These are phyloP conservation scores for Cryptococcus hybrid DNA, from an alignment of 1,284 basidiomycete species.

Conservation along the genomic window DNA sequence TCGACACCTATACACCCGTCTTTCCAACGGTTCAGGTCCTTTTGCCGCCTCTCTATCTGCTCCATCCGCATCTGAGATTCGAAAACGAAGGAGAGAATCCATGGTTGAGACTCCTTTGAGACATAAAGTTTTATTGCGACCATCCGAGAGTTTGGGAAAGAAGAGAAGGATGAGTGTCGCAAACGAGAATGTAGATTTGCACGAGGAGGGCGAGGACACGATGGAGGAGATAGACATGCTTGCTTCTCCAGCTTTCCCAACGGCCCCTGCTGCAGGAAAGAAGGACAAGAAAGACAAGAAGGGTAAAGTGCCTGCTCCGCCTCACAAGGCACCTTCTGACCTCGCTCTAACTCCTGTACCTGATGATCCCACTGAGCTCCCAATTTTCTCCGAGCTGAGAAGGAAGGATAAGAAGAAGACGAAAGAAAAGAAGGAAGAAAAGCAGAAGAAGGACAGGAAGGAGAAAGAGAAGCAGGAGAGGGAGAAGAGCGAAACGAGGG, in stretches of 20 bases:
- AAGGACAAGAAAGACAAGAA: neutral
- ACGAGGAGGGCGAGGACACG: neutral
- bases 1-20: slow-evolving; percentile 5
- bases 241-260: neutral
- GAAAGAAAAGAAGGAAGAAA: neutral
- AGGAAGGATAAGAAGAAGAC: neutral
- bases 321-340: neutral
- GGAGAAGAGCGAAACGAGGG: neutral
- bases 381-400: neutral
- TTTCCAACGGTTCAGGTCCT: neutral
- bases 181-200: neutral
- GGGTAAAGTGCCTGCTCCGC: neutral
- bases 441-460: neutral
- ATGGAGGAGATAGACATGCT: neutral
- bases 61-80: neutral
- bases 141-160: neutral
- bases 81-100: neutral
- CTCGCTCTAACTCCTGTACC: neutral
- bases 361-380: neutral
- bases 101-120: neutral
- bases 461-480: neutral
- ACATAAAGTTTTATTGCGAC: neutral
- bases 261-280: neutral
- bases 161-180: neutral
- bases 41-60: neutral